Percentiles rank a stretch among this genome's conserved stretches.
Conservation (phyloP, 208 protist genomes). For the Acanthamoeba pearcei region DNA sequence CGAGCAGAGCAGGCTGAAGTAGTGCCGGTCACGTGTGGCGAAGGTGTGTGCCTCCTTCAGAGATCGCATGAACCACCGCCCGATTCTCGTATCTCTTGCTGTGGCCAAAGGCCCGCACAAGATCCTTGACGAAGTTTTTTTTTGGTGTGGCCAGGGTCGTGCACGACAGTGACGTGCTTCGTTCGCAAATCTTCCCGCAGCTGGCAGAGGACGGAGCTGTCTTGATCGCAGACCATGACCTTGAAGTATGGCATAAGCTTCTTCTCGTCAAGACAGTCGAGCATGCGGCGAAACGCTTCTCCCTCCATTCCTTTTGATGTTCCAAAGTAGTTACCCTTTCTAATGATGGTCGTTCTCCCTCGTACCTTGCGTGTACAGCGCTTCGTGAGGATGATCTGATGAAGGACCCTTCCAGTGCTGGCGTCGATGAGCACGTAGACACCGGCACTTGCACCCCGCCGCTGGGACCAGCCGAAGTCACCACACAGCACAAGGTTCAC, state of each 20-base stretch:
- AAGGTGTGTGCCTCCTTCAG: not conserved
- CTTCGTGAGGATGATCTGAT: slow-evolving; percentile 43
- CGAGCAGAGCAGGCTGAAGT: slow-evolving; percentile 3
- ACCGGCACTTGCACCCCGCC: not conserved
- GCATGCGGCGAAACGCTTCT: not conserved
- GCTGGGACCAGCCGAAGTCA: not conserved
- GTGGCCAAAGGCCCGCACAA: not conserved
- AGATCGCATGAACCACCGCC: slow-evolving; percentile 16
- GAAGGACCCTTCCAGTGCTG: slow-evolving; percentile 2
- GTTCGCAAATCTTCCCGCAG: not conserved
- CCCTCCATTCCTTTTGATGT: slow-evolving; percentile 42
- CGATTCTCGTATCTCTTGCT: slow-evolving; percentile 9
- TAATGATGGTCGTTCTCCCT: not conserved
- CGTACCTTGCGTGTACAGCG: not conserved
- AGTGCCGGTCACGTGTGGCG: not conserved
- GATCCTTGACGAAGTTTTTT: slow-evolving; percentile 32
- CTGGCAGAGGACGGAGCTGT: slow-evolving; percentile 30
- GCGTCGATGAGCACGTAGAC: slow-evolving; percentile 21
- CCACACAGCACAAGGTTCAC: not conserved
- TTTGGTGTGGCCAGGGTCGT: slow-evolving; percentile 49
- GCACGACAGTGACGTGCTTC: not conserved
- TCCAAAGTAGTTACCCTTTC: slow-evolving; percentile 34
- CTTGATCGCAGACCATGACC: not conserved
- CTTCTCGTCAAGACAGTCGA: slow-evolving; percentile 17
- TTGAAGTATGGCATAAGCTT: not conserved